phyloP scores from a whole-genome alignment of 176 grass and related monocot genomes.

The Oropetium thomaeum region DNA sequence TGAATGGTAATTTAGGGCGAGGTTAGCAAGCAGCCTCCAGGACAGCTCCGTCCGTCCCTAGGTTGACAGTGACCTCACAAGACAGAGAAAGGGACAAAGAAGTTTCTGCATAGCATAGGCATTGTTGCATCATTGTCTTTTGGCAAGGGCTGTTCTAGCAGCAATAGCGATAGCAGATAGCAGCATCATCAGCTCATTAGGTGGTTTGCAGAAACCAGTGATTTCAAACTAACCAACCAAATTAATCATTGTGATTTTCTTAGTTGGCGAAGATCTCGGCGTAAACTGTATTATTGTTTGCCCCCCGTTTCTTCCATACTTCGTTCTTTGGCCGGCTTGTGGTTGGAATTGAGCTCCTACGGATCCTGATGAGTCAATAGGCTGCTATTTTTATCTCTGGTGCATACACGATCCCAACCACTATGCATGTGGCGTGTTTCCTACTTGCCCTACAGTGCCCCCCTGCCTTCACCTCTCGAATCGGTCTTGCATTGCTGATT shows the following conservation, averaged over 20 bases:
- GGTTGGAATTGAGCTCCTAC: constrained; percentile 19
- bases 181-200: constrained; percentile 4
- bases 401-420: constrained; percentile 44
- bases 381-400: constrained; percentile 28
- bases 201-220: constrained; percentile 2
- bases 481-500: too few species aligned
- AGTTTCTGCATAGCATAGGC: constrained; percentile 3
- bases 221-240: constrained; percentile 4
- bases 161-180: background rate
- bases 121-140: background rate
- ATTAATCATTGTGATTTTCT: constrained; percentile 40
- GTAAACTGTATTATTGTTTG: constrained; percentile 24
- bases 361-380: constrained; percentile 33
- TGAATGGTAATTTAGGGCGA: constrained; percentile 21
- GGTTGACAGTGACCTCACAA: constrained; percentile 4
- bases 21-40: background rate
- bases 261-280: constrained; percentile 30
- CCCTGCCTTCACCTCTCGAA: constrained; percentile 11
- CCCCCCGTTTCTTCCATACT: constrained; percentile 21
- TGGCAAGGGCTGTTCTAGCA: background rate
- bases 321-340: constrained; percentile 16
- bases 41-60: background rate
- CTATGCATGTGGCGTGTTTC: constrained; percentile 71
- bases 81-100: constrained; percentile 23
- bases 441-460: constrained; percentile 34